Evolutionary conservation across 2,329 filamentous ascomycete species (phyloP), one percentile per base, ranked within the genome.

Genomic region (Tolypocladium ovalisporum): DNA sequence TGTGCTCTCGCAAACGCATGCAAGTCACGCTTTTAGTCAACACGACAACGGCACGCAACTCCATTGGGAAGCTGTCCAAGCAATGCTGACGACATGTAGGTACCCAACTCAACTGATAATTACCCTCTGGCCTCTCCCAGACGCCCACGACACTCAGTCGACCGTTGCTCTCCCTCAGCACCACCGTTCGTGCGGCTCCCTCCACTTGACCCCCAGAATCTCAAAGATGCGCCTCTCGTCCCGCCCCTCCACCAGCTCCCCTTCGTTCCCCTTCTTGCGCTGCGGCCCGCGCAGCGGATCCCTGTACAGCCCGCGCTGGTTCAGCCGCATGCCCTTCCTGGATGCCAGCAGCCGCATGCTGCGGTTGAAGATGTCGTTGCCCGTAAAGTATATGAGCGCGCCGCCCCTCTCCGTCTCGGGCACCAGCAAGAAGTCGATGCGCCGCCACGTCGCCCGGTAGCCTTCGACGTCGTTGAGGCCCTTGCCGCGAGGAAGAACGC

Each of bases 331-430:
- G 0, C 84, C 83, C 72, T 89, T 94, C 71, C 84, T 90, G 42
- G 84, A 83, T 17, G 91, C 90, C 61, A 97, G 70, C 19, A 95
- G 73, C 61, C 93, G 76, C 69, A 97, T 82, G 66, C 89, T 95
- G 19, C 92, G 79, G 70, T 97, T 97, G 75, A 97, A 97, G 37
- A 96, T 87, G 68, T 96, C 92, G 63, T 97, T 94, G 1, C 93
- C 93, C 0, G 93, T 97, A 67, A 97, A 97, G 68, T 97, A 97
- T n/a, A 97, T 81, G 60, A 97, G 69, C 0, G 92, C 91, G 0
- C 89, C 92, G 1, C 93, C 93, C 54, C 90, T 79, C 70, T 96
- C 86, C 2, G 81, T 76, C 63, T 85, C 85, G 0, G 92, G 91
- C 1, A 96, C 92, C 4, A 95, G 80, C 1, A 97, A 75, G 24